Evolutionary conservation across 345 rosid genomes (phyloP), one percentile per base, ranked within the genome.

Genomic region (Psidium friedrichsthalianum): DNA sequence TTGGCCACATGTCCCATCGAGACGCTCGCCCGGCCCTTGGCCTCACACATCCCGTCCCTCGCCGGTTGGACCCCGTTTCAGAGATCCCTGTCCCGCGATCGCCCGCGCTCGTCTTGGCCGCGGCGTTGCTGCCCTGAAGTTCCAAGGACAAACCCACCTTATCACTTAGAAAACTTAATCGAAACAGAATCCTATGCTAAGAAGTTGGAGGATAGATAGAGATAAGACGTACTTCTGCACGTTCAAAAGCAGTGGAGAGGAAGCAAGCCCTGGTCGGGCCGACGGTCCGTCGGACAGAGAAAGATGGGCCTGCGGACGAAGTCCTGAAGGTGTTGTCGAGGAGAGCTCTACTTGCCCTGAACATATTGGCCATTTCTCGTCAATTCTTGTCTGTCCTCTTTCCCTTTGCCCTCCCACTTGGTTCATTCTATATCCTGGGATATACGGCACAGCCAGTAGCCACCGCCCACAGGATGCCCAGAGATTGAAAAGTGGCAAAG

Each of bases 1-100:
- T 95, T 93, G 21, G 88, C 83, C 83, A 86, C 88, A 80, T 85
- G 89, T 49, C 85, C 87, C 0, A 85, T 10, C 11, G 82, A 47
- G 13, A 54, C 74, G n/a, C 89, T 80, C 5, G 87, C 83, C 55
- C 58, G 86, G 47, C 82, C 87, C 80, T 88, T 87, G 27, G 87
- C 89, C 51, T 85, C 88, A 21, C 85, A 13, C 86, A 82, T 14
- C 54, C 84, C 52, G 58, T 87, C 74, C 52, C 85, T 85, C 2
- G 2, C 27, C 20, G 82, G 78, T 84, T 82, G 7, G 59, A 21
- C 40, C 69, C 29, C 15, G 49, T 54, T 21, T 40, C 84, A 1
- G 83, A 80, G 27, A 49, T 55, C 32, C 53, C 81, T 1, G 55
- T 32, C 20, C n/a, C 69, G 1, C 29, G 42, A 69, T 56, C 83